Evolutionary conservation across 164 flowering plant genomes (phyloP).

Genomic region (Litsea cubeba): DNA sequence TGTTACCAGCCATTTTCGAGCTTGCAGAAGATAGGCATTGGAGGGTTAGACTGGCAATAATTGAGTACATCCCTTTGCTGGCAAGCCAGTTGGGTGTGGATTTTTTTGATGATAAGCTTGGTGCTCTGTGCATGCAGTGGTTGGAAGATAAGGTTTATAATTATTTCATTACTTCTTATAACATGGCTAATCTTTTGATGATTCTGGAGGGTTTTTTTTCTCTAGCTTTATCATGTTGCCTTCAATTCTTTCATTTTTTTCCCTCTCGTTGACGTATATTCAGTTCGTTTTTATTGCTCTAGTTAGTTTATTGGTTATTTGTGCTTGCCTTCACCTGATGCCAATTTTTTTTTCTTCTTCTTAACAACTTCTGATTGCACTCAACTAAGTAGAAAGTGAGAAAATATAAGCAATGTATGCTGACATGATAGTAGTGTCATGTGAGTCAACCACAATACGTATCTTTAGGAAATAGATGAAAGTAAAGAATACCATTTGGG

Average conservation of each 20-base stretch:
- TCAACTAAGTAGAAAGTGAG: background rate
- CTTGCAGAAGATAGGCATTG: constrained; percentile 99
- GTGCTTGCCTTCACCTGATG: background rate
- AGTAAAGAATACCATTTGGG: background rate
- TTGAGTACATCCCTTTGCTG: constrained; percentile 86
- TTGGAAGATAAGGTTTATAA: constrained; percentile 62
- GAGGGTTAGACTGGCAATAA: constrained; percentile 94
- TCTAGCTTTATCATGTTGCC: background rate
- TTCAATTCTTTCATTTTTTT: background rate
- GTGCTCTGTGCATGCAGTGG: constrained; percentile 89
- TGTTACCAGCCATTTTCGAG: constrained; percentile 93
- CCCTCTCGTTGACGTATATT: too few relatives aligned
- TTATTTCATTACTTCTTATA: constrained; percentile 3
- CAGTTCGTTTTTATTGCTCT: background rate
- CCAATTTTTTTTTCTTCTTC: background rate
- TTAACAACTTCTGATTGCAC: background rate
- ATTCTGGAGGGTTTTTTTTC: background rate
- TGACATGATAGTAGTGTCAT: background rate
- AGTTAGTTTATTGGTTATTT: background rate
- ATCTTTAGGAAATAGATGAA: background rate
- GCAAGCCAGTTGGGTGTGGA: constrained; percentile 97
- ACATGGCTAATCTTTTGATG: background rate
- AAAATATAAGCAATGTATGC: too few relatives aligned
- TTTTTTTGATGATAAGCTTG: constrained; percentile 95
- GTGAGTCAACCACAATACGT: background rate